These are phyloP conservation scores for Xylariaceae sp. DNA, from an alignment of 2,329 filamentous ascomycete genomes.

Conservation along the genomic window DNA sequence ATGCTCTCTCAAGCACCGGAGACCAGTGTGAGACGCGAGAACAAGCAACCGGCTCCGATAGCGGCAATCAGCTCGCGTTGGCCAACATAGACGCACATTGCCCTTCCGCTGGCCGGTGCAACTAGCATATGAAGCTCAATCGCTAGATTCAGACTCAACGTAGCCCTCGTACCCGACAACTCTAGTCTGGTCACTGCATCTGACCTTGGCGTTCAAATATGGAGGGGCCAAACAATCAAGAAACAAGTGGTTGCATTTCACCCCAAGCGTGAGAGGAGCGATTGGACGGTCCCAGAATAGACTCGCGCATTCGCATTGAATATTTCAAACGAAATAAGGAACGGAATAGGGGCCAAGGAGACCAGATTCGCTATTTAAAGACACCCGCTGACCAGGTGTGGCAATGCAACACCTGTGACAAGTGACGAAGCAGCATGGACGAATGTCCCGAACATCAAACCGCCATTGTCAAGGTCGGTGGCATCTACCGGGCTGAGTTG, in stretches of 20 bases:
- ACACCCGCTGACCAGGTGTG: not conserved
- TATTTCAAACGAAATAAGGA: not conserved
- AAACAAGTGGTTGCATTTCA: conserved; percentile 12
- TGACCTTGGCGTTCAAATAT: no score
- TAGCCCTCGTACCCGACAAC: conserved; percentile 1
- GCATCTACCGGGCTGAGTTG: no score
- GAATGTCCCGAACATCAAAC: conserved; percentile 12
- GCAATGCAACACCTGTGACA: conserved; percentile 6
- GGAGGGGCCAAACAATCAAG: conserved; percentile 18
- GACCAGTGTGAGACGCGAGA: not conserved
- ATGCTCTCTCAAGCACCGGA: not conserved
- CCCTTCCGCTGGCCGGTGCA: not conserved
- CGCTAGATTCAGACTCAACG: conserved; percentile 1
- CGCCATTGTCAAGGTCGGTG: no score
- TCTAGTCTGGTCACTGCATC: no score
- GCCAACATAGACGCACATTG: not conserved
- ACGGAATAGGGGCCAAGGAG: no score
- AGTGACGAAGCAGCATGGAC: conserved; percentile 8
- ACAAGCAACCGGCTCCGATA: not conserved
- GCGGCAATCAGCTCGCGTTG: not conserved
- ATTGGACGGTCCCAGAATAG: conserved; percentile 3
- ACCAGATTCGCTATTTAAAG: no score
- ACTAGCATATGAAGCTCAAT: conserved; percentile 1
- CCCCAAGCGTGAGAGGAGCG: conserved; percentile 3
- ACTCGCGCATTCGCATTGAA: not conserved